phyloP scores from a whole-genome alignment of 2,329 filamentous ascomycete genomes.

The Alternaria atra region DNA sequence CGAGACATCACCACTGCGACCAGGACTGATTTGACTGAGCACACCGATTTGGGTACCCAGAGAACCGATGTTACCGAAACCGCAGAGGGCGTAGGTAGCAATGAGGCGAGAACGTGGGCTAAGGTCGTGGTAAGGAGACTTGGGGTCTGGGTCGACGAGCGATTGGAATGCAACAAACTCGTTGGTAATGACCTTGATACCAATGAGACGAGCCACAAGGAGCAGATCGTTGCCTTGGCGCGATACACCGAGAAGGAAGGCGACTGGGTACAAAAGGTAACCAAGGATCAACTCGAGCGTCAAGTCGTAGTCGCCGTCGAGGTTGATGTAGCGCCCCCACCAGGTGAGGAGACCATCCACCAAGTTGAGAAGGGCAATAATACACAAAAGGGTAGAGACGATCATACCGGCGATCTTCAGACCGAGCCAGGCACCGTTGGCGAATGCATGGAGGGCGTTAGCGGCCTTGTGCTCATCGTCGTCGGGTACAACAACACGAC shows the following conservation, averaged over 20 bases:
- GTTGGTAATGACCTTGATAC: slow-evolving; percentile 85
- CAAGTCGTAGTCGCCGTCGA: slow-evolving; percentile 71
- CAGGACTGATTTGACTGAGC: slow-evolving; percentile 80
- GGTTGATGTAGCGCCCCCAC: slow-evolving; percentile 83
- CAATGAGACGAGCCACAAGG: slow-evolving; percentile 80
- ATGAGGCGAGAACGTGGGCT: slow-evolving; percentile 79
- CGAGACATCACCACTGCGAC: slow-evolving; percentile 77
- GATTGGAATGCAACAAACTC: slow-evolving; percentile 77
- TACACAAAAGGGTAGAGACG: slow-evolving; percentile 78
- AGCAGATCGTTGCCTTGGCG: slow-evolving; percentile 67
- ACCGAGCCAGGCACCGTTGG: slow-evolving; percentile 84
- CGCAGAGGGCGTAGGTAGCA: slow-evolving; percentile 84
- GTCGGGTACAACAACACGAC: slow-evolving; percentile 81
- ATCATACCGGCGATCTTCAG: slow-evolving; percentile 90
- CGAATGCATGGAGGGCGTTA: slow-evolving; percentile 85
- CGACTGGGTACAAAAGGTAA: slow-evolving; percentile 79
- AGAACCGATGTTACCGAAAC: slow-evolving; percentile 81
- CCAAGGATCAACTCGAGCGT: slow-evolving; percentile 79
- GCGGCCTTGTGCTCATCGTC: slow-evolving; percentile 78
- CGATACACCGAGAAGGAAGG: slow-evolving; percentile 83
- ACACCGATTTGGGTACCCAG: slow-evolving; percentile 92
- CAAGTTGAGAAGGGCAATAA: slow-evolving; percentile 78
- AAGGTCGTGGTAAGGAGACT: slow-evolving; percentile 65
- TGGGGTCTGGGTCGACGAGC: slow-evolving; percentile 58
- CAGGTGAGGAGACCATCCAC: slow-evolving; percentile 81